phyloP scores from a whole-genome alignment of 1,139 yeast species.

The Arxiozyma heterogenica region DNA sequence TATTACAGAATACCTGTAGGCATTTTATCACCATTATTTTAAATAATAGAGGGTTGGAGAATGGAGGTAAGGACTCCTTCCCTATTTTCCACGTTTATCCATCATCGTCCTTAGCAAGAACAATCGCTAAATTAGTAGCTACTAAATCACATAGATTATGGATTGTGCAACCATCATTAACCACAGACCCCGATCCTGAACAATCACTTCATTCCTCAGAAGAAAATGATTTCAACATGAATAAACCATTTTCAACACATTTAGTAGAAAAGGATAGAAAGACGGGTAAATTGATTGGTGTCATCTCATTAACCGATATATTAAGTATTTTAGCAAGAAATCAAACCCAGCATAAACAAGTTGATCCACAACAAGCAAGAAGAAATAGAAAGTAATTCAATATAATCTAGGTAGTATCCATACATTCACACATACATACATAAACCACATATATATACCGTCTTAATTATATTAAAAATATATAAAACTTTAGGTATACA shows the following conservation, averaged over 20 bases:
- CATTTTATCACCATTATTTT: conserved; percentile 79
- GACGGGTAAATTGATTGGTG: conserved; percentile 77
- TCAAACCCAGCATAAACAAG: conserved; percentile 46
- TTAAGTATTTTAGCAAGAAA: conserved; percentile 68
- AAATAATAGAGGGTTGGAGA: conserved; percentile 73
- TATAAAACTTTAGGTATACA: neutral
- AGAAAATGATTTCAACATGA: neutral
- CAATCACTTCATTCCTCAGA: neutral
- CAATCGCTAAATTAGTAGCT: conserved; percentile 89
- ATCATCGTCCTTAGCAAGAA: conserved; percentile 69
- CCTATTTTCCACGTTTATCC: conserved; percentile 89
- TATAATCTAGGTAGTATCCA: neutral
- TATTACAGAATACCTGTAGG: conserved; percentile 69
- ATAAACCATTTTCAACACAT: conserved; percentile 12
- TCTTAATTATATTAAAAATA: too few relatives aligned
- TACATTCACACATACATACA: neutral
- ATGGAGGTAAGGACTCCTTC: conserved; percentile 82
- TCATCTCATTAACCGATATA: conserved; percentile 80
- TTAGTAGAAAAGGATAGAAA: conserved; percentile 35
- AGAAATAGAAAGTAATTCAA: conserved; percentile 48
- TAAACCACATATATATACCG: neutral
- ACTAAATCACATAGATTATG: conserved; percentile 87
- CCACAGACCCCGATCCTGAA: neutral
- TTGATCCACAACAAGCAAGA: conserved; percentile 77
- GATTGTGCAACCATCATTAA: conserved; percentile 56